Percentiles rank a stretch among this genome's conserved stretches.
Conservation (phyloP, 305 asterid genomes). For the Petunia hybrid region DNA sequence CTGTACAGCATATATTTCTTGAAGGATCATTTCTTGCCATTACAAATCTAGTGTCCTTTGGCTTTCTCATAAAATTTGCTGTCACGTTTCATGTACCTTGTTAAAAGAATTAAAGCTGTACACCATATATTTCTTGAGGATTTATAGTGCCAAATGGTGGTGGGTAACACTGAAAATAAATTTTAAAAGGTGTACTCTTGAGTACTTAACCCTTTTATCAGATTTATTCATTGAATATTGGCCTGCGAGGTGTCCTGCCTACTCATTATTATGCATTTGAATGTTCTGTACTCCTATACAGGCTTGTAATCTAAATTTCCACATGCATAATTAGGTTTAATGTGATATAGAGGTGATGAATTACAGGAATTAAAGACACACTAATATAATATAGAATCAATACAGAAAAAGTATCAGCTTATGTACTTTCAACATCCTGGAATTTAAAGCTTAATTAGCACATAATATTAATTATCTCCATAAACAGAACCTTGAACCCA, state of each 20-base stretch:
- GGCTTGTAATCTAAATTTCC: neutral
- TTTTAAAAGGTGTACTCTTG: neutral
- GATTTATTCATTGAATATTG: neutral
- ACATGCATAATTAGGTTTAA: neutral
- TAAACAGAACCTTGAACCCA: neutral
- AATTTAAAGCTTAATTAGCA: neutral
- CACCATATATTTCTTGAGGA: neutral
- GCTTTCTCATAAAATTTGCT: neutral
- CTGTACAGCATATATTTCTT: neutral
- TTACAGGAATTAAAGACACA: neutral
- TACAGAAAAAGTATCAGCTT: neutral
- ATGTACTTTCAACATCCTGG: neutral
- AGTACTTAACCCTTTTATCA: constrained; percentile 3
- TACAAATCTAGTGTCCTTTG: neutral
- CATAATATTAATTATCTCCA: neutral
- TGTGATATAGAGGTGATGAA: neutral
- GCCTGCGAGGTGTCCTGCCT: constrained; percentile 3
- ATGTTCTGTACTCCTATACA: neutral
- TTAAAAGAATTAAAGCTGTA: neutral
- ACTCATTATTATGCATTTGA: neutral
- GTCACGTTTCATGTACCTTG: neutral
- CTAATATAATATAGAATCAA: neutral
- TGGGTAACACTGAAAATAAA: neutral
- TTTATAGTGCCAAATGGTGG: neutral
- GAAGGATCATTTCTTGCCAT: neutral